Evolutionary conservation across 139 green algal species (phyloP), one percentile per base, ranked within the genome.

Genomic region (Microglena sp.): DNA sequence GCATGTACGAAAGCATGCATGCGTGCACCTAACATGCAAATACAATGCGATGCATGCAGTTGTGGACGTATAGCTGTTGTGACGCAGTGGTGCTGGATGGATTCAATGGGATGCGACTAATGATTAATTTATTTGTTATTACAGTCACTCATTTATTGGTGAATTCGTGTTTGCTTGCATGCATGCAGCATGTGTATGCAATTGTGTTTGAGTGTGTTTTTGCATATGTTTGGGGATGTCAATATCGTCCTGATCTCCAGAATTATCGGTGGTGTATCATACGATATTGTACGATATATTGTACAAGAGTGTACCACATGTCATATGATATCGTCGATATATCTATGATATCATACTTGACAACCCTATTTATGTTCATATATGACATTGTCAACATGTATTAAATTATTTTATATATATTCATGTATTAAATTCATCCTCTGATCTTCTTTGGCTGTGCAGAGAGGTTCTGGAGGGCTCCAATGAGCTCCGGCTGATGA

Each of bases 401-500:
- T 35, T 50, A 11, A 50, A 50, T 24, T n/a, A 46, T 29, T 7
- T 55, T 43, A 4, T 3, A 35, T 59, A 6, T 5, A 30, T 5
- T 18, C 15, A 35, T 15, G 21, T 60, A n/a, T n/a, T n/a, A n/a
- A n/a, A n/a, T n/a, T n/a, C n/a, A 34, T 32, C 22, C 35, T n/a
- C 3, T n/a, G n/a, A n/a, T n/a, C 8, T 21, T 15, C 1, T 71
- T 28, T 26, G 24, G 54, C 64, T 8, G 5, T 50, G 30, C 67
- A 94, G 87, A 27, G 87, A 95, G 70, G 70, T 92, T 56, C 72
- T 90, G 26, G 87, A 95, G 36, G 80, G 77, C 7, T 76, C 86
- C 5, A 82, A 64, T 8, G 89, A 96, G 76, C 77, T 96, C 60
- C 83, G 89, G 30, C 73, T 96, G 27, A 88, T 96, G 74, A 78